Percentiles rank a stretch among this genome's conserved stretches.
phyloP scores from a whole-genome alignment of 495 filamentous ascomycete genomes.

The Aspergillus homomorphus region DNA sequence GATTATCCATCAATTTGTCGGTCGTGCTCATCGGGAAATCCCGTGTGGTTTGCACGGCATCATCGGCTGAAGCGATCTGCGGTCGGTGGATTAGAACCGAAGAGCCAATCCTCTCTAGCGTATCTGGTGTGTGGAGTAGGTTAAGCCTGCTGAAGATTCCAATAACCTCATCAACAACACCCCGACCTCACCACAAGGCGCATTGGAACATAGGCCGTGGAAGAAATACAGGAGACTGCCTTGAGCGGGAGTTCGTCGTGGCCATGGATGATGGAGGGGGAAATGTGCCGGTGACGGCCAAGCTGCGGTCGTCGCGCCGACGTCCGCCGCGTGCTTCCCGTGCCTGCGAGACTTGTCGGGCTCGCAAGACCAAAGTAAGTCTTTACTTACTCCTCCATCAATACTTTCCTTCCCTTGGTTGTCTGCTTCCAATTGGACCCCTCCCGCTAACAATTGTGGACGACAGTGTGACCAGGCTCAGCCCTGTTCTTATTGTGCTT shows the following conservation, averaged over 20 bases:
- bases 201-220: not conserved
- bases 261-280: conserved; percentile 6
- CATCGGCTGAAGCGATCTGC: not conserved
- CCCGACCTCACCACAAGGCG: not conserved
- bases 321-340: conserved; percentile 23
- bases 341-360: conserved; percentile 26
- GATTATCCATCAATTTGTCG: not conserved
- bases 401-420: not conserved
- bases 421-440: too few relatives aligned
- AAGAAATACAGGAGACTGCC: too few relatives aligned
- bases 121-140: not conserved
- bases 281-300: conserved; percentile 9
- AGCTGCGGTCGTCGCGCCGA: conserved; percentile 14
- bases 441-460: not conserved
- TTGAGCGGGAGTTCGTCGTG: not conserved
- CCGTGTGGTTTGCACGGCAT: not conserved
- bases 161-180: not conserved
- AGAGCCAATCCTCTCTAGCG: conserved; percentile 4
- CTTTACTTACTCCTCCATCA: not conserved
- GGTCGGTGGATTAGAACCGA: not conserved
- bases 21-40: not conserved
- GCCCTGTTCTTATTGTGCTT: conserved; percentile 28
- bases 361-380: conserved; percentile 26
- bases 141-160: not conserved
- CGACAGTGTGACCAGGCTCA: conserved; percentile 25